phyloP scores from a whole-genome alignment of 2,329 filamentous ascomycete species.

The Acephala macrosclerotiorum region DNA sequence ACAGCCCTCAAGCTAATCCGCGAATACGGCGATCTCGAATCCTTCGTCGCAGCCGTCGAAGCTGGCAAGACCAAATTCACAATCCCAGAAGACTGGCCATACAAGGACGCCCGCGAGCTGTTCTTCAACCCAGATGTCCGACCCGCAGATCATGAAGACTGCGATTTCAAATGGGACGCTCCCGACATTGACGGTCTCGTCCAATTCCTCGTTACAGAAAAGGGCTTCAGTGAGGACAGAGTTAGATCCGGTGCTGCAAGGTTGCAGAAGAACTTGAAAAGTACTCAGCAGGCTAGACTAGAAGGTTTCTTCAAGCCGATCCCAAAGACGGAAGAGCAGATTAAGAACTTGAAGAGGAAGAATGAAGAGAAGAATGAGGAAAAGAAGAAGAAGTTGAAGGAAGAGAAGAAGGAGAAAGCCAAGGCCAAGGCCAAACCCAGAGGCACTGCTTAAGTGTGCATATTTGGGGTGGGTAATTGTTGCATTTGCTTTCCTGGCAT shows the following conservation, averaged over 20 bases:
- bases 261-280: constrained; percentile 90
- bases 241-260: constrained; percentile 81
- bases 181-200: constrained; percentile 91
- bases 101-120: constrained; percentile 85
- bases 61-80: constrained; percentile 81
- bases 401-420: constrained; percentile 94
- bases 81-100: constrained; percentile 97
- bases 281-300: constrained; percentile 85
- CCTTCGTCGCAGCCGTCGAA: constrained; percentile 82
- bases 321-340: constrained; percentile 86
- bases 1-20: constrained; percentile 94
- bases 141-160: constrained; percentile 80
- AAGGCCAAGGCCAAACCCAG: constrained; percentile 87
- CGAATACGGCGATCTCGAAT: constrained; percentile 87
- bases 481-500: constrained; percentile 20
- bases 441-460: constrained; percentile 38
- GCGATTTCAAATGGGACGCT: constrained; percentile 97
- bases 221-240: constrained; percentile 95
- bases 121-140: constrained; percentile 93
- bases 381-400: constrained; percentile 94
- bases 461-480: background rate
- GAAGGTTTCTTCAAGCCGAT: constrained; percentile 98
- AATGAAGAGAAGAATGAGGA: constrained; percentile 90
- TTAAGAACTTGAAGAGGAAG: constrained; percentile 88
- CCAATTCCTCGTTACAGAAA: constrained; percentile 89